Conservation (phyloP, 2,329 filamentous ascomycete genomes). For the Ramularia endophylla region DNA sequence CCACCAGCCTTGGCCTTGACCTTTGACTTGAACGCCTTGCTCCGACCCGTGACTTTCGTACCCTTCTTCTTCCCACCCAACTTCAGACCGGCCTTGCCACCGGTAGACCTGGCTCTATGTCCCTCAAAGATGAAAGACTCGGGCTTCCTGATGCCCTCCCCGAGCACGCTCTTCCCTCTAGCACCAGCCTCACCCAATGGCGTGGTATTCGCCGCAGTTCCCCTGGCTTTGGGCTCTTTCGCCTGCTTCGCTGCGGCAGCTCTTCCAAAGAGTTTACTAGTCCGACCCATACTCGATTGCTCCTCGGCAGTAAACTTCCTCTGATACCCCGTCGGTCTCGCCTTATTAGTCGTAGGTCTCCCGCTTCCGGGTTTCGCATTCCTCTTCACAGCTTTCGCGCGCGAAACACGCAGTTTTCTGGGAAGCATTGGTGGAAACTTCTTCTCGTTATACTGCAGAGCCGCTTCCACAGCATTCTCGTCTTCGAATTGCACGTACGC, state of each 20-base stretch:
- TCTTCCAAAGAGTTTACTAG: conserved; percentile 66
- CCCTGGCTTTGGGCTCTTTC: conserved; percentile 12
- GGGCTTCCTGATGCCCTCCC: conserved; percentile 48
- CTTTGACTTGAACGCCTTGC: conserved; percentile 44
- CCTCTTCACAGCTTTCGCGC: conserved; percentile 66
- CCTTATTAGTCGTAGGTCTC: conserved; percentile 22
- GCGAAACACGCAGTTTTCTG: conserved; percentile 73
- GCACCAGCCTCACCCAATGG: conserved; percentile 4
- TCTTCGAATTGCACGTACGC: conserved; percentile 97
- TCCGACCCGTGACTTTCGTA: conserved; percentile 38
- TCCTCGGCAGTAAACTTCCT: conserved; percentile 66
- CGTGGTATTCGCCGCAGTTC: conserved; percentile 20
- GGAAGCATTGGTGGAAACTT: conserved; percentile 94
- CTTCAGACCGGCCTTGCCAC: conserved; percentile 58
- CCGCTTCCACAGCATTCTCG: conserved; percentile 81
- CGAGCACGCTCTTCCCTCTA: conserved; percentile 6
- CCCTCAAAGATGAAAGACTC: conserved; percentile 78
- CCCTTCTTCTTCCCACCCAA: conserved; percentile 46
- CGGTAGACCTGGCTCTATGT: conserved; percentile 62
- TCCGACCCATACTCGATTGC: conserved; percentile 66
- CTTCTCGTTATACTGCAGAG: conserved; percentile 80
- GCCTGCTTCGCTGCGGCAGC: conserved; percentile 52
- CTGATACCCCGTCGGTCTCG: conserved; percentile 47
- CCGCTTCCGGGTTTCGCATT: conserved; percentile 36
- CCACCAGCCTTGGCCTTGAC: conserved; percentile 20